A percentile compares a stretch with the other conserved stretches of the same genome.
phyloP scores from a whole-genome alignment of 768 basidiomycete genomes.

The Steccherinum ochraceum region DNA sequence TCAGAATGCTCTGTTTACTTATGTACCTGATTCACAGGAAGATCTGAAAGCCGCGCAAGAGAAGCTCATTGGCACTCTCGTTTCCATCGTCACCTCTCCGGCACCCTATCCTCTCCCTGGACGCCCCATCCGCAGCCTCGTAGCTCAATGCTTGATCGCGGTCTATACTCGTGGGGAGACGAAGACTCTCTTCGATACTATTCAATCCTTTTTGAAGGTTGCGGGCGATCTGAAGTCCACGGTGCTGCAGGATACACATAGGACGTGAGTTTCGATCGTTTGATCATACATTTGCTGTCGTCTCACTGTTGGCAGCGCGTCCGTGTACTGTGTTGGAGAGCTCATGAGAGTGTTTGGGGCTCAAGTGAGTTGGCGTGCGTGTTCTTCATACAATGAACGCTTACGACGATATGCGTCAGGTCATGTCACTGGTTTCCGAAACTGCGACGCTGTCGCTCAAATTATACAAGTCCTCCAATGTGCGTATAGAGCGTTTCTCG shows the following conservation, averaged over 20 bases:
- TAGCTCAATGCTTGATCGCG: slow-evolving; percentile 67
- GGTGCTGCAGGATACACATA: slow-evolving; percentile 52
- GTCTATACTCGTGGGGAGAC: slow-evolving; percentile 80
- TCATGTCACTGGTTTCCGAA: slow-evolving; percentile 95
- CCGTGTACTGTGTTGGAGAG: slow-evolving; percentile 84
- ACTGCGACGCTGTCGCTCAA: slow-evolving; percentile 62
- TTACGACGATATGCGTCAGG: slow-evolving; percentile 48
- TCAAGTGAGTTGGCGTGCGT: slow-evolving; percentile 71
- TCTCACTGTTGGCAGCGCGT: slow-evolving; percentile 44
- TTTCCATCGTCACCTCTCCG: slow-evolving; percentile 62
- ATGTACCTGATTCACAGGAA: slow-evolving; percentile 35
- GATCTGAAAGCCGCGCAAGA: slow-evolving; percentile 60
- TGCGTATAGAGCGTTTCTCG: slow-evolving; percentile 29
- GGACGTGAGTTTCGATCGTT: slow-evolving; percentile 65
- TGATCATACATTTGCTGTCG: background rate
- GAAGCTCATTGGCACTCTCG: slow-evolving; percentile 52
- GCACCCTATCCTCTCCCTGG: slow-evolving; percentile 78
- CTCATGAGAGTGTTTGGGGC: slow-evolving; percentile 80
- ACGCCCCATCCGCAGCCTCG: slow-evolving; percentile 74
- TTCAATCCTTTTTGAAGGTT: slow-evolving; percentile 71
- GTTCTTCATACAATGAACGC: too few relatives aligned
- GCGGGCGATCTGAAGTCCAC: slow-evolving; percentile 62
- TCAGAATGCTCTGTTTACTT: background rate
- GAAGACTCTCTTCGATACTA: slow-evolving; percentile 78
- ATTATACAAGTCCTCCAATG: slow-evolving; percentile 66